A percentile compares a stretch with the other conserved stretches of the same genome.
phyloP scores from a whole-genome alignment of 1,139 yeast species.

The Yamadazyma membranifaciens region DNA sequence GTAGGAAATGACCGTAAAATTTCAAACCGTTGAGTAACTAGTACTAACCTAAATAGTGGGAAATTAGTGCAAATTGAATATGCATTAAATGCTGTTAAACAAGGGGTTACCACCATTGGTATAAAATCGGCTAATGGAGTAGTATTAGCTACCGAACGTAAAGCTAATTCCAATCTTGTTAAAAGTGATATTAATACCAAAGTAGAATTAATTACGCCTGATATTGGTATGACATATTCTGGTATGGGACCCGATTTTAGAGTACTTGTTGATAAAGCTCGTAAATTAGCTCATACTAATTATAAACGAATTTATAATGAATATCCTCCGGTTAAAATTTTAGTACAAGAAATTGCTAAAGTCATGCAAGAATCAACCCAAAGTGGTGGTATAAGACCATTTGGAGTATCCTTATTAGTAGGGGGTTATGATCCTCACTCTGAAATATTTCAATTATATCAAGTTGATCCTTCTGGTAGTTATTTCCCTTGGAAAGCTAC shows the following conservation, averaged over 20 bases:
- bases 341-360: conserved; percentile 93
- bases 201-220: conserved; percentile 85
- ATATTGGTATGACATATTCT: conserved; percentile 93
- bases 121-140: conserved; percentile 96
- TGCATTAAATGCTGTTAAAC: conserved; percentile 95
- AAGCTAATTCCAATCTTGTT: conserved; percentile 75
- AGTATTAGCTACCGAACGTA: conserved; percentile 95
- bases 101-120: conserved; percentile 96
- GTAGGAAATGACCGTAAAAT: conserved; percentile 24
- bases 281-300: conserved; percentile 89
- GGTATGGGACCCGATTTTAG: conserved; percentile 99
- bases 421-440: conserved; percentile 91
- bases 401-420: conserved; percentile 89
- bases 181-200: conserved; percentile 75
- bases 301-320: conserved; percentile 94
- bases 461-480: conserved; percentile 97
- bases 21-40: neutral
- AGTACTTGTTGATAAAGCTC: conserved; percentile 87
- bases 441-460: conserved; percentile 78
- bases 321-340: conserved; percentile 92
- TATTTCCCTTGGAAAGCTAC: conserved; percentile 99
- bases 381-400: conserved; percentile 97
- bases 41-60: conserved; percentile 56
- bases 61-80: conserved; percentile 97
- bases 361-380: conserved; percentile 99